These are phyloP conservation scores for Kodamaea sp. DNA, from an alignment of 1,139 yeast genomes.

Conservation along the genomic window DNA sequence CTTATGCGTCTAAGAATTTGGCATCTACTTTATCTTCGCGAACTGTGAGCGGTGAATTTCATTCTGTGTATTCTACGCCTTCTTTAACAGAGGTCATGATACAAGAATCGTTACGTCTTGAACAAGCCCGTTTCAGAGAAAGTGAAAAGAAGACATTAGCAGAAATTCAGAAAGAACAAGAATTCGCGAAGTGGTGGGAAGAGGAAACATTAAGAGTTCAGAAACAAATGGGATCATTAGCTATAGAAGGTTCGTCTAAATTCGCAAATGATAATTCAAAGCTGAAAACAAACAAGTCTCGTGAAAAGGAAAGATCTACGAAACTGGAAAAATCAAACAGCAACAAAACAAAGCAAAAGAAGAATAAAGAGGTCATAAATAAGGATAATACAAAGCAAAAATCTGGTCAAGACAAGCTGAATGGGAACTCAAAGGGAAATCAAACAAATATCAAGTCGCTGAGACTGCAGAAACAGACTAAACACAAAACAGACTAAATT, in stretches of 20 bases:
- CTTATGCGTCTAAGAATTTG: too few relatives aligned
- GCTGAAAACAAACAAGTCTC: not conserved
- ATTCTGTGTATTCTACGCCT: slow-evolving; percentile 12
- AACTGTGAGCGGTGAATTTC: slow-evolving; percentile 1
- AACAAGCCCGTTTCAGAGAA: slow-evolving; percentile 30
- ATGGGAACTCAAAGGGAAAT: not conserved
- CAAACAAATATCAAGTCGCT: not conserved
- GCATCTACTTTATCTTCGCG: not conserved
- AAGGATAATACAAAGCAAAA: not conserved
- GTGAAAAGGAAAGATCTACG: not conserved
- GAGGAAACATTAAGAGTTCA: slow-evolving; percentile 64
- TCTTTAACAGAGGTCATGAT: slow-evolving; percentile 38
- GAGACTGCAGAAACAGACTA: slow-evolving; percentile 1
- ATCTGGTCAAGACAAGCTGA: not conserved
- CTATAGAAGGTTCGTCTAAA: not conserved
- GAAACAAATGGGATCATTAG: slow-evolving; percentile 31
- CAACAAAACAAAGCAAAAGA: too few relatives aligned
- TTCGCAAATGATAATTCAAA: not conserved
- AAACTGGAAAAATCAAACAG: not conserved
- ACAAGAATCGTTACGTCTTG: slow-evolving; percentile 48
- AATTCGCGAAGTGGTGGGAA: slow-evolving; percentile 81
- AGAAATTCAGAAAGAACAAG: slow-evolving; percentile 76
- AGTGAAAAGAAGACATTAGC: slow-evolving; percentile 44
- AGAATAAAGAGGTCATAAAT: too few relatives aligned
- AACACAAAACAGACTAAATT: not conserved